Evolutionary conservation across 2,329 filamentous ascomycete species (phyloP).

Genomic region (Pseudogymnoascus sp.): DNA sequence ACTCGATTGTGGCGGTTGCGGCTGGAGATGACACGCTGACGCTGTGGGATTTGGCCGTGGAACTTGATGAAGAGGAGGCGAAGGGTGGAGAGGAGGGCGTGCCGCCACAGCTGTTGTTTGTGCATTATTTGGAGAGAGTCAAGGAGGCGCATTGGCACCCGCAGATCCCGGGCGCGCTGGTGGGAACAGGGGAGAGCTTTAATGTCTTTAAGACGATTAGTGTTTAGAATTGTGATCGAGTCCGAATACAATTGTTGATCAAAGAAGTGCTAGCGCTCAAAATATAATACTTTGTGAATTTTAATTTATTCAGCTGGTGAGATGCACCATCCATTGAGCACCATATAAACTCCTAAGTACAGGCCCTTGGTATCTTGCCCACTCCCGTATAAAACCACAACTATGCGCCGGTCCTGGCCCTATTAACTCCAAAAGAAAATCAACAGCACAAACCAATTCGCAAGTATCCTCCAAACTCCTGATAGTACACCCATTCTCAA

Average conservation of each 20-base stretch:
- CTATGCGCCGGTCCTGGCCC: neutral
- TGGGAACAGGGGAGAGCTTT: conserved; percentile 86
- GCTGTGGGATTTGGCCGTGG: conserved; percentile 92
- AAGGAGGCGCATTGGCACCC: conserved; percentile 98
- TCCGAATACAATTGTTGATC: neutral
- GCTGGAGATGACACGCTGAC: conserved; percentile 91
- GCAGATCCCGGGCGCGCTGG: conserved; percentile 81
- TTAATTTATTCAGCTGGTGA: neutral
- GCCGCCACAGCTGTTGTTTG: conserved; percentile 88
- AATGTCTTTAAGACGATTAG: conserved; percentile 79
- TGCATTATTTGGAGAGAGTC: conserved; percentile 89
- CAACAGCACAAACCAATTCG: neutral
- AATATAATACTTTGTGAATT: neutral
- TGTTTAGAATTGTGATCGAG: conserved; percentile 41
- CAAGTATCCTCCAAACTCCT: neutral
- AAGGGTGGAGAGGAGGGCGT: conserved; percentile 80
- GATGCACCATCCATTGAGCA: neutral
- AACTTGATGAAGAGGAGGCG: conserved; percentile 93
- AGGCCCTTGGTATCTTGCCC: neutral
- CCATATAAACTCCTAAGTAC: neutral
- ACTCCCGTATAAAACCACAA: neutral
- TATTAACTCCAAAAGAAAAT: neutral
- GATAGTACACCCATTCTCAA: neutral
- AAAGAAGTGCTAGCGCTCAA: neutral
- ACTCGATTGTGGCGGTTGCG: conserved; percentile 88